phyloP scores from a whole-genome alignment of 2,329 filamentous ascomycete species.

The Pezicula neosporulosa region DNA sequence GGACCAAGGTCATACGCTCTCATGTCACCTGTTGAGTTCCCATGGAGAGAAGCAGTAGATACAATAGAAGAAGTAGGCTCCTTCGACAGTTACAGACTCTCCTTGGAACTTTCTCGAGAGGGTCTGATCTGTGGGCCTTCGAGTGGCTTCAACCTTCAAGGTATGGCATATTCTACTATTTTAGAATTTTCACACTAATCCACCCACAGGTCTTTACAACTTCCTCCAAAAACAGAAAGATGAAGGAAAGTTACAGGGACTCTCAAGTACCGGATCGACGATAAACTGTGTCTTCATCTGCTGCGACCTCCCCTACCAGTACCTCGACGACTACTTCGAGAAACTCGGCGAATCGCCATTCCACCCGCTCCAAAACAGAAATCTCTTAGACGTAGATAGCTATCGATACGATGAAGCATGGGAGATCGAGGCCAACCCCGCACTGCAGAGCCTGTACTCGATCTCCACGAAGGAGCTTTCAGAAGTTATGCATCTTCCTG shows the following conservation, averaged over 20 bases:
- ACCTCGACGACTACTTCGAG: slow-evolving; percentile 56
- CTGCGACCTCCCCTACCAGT: slow-evolving; percentile 62
- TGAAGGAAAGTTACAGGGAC: slow-evolving; percentile 37
- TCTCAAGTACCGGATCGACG: slow-evolving; percentile 41
- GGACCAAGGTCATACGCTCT: slow-evolving; percentile 52
- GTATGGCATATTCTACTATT: slow-evolving; percentile 31
- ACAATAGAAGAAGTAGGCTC: slow-evolving; percentile 54
- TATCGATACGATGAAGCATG: slow-evolving; percentile 54
- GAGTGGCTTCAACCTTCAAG: slow-evolving; percentile 54
- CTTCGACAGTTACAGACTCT: slow-evolving; percentile 47
- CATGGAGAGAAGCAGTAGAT: slow-evolving; percentile 54
- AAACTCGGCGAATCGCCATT: slow-evolving; percentile 48
- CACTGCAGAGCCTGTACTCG: neutral
- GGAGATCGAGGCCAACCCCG: slow-evolving; percentile 31
- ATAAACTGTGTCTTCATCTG: slow-evolving; percentile 57
- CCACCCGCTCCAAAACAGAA: slow-evolving; percentile 43
- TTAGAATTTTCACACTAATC: neutral
- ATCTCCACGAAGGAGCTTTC: neutral
- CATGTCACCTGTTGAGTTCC: slow-evolving; percentile 49
- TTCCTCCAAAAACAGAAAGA: slow-evolving; percentile 46
- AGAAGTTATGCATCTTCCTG: neutral
- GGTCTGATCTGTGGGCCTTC: slow-evolving; percentile 59
- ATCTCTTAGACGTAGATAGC: slow-evolving; percentile 44
- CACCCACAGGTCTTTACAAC: slow-evolving; percentile 24
- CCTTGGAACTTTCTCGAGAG: slow-evolving; percentile 50